Evolutionary conservation across 169 alveolate genomes (phyloP), one percentile per base, ranked within the genome.

Genomic region (Plasmodium adleri): DNA sequence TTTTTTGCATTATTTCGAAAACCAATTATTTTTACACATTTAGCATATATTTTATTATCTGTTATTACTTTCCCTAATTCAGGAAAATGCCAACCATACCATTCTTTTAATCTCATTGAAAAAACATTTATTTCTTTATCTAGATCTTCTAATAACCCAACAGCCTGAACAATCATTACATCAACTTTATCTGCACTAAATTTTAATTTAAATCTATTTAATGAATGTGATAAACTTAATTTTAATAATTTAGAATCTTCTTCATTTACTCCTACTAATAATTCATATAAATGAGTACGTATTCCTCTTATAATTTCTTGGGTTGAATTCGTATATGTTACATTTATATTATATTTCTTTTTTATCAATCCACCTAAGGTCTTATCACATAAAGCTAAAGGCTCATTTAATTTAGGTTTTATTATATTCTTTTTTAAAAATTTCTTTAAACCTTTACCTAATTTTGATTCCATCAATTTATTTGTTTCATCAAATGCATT

Each of bases 61-160:
- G 99, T 91, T 75, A 97, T 97, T 54, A 98, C 98, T 93, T 97
- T 98, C n/a, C 97, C 97, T 22, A 98, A 97, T 93, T 98, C 99
- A 32, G 99, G 99, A 96, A 99, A 99, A 93, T 99, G 99, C 99
- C 99, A 99, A 39, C 99, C 99, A 92, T 98, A 98, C 99, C 99
- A 97, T 83, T 94, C 97, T 93, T 97, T 96, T 22, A 99, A 96
- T 72, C 99, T 97, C 99, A 99, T 99, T 24, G 99, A 99, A 83
- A 98, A 98, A 95, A 98, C 98, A 94, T 99, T 99, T 63, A 99
- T 94, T 89, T 98, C 99, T 93, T 98, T 97, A 75, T 99, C 99
- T 73, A 98, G 94, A 88, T 97, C 98, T 94, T 98, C 99, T n/a
- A 98, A 91, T 52, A 98, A 95, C 47, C 99, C 99, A 17, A 98